Evolutionary conservation across 2,329 filamentous ascomycete species (phyloP), one percentile per base, ranked within the genome.

Genomic region (Fusarium subtropicale): DNA sequence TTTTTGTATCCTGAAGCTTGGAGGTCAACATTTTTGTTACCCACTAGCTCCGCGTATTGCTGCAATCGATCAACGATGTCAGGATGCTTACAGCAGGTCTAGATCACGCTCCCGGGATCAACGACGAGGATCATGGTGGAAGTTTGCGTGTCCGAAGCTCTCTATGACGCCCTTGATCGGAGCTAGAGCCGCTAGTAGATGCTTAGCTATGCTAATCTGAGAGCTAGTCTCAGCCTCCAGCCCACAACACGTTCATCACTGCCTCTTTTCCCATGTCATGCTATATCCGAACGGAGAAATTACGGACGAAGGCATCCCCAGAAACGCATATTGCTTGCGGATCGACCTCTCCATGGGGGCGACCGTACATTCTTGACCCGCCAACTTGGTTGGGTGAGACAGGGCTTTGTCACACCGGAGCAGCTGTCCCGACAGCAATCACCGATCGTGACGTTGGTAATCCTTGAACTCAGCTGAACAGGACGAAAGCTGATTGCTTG

Each of bases 71-170:
- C 11, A 22, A 15, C 7, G 24, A 64, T 34, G 26, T 33, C 20
- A 22, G 20, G 20, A 22, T 22, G 20, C 20, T 15, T 7, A 8
- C 26, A 16, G 28, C 2, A 46, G 33, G 38, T 36, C 31, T 26
- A 55, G 45, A 60, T 56, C 42, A 48, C n/a, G 31, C 13, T 22
- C 3, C 10, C 16, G n/a, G 39, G 67, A 70, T 70, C 67, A 64
- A 71, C 67, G n/a, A 54, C 31, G 48, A 42, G 62, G 66, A 67
- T 70, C 53, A 66, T n/a, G 15, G 31, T 30, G 62, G 62, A 64
- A 56, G 31, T 60, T 69, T 70, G 53, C 66, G 57, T 51, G 16
- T 42, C 42, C 30, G 33, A 41, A 30, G 28, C 26, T 64, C 26
- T 64, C 58, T 34, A 70, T 70, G 67, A 70, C 67, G 67, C 63